Base-by-base conservation (phyloP, 176 grass and related monocot genomes). In the Paspalum vaginatum region DNA sequence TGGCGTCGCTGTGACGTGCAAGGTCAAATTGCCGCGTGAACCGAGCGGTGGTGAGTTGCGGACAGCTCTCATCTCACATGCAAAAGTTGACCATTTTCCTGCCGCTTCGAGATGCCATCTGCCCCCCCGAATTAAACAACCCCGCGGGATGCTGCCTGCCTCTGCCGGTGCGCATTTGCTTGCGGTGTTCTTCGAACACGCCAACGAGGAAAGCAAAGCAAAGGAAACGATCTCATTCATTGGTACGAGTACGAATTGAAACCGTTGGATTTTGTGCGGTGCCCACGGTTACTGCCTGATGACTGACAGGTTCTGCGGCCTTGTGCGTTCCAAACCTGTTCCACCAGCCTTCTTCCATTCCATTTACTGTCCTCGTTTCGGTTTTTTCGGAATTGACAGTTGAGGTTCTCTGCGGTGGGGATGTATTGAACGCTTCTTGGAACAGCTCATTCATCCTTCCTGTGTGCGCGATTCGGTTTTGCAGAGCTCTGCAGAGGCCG, bases 401-500 rank as follows among this genome's bases (percentile, higher is more conserved):
- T 81, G 27, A 57, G 43, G 75, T 45, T 57, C 13, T 78, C 63
- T 81, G 32, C 10, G 75, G 7, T 75, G 70, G 11, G 20, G 21
- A 22, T 38, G 47, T 32, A 32, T 32, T 32, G 32, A 32, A 32
- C 1, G n/a, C n/a, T n/a, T 52, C 3, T 54, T 21, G 57, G 63
- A 38, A 57, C 40, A 9, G 25, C 21, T 70, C n/a, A 26, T 43
- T 89, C 70, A 79, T 75, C 80, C 27, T 16, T 75, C 80, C 27
- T 16, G 9, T 50, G 6, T 14, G 26, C n/a, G 13, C 56, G 38
- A 59, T 65, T 39, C 9, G 2, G 77, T 79, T 79, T 84, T 79
- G 6, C 90, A 99, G 96, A 84, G 73, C 77, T 85, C 86, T 18
- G 38, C 95, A 51, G 92, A 93, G 68, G 72, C 61, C 18, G 90